Base-by-base conservation (phyloP, 2,329 filamentous ascomycete genomes). In the Drechslerella coelobrocha region DNA sequence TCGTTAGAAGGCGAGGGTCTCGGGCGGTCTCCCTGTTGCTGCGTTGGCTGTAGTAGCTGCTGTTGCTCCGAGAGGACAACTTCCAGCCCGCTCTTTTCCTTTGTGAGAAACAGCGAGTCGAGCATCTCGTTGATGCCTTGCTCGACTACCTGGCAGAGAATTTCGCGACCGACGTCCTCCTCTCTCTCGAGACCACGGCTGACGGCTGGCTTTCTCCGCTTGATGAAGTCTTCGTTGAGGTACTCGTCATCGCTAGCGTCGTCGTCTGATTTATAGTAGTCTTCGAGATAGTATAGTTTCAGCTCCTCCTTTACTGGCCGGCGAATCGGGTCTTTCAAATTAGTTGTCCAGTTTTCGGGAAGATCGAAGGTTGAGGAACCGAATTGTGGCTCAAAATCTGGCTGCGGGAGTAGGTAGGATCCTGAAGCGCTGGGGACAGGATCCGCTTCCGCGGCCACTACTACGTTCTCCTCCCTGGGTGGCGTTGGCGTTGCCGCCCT, bases 111-210 rank as follows among this genome's bases (percentile, higher is more conserved):
- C 0, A 99, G 83, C 0, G 87, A 84, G 76, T 97, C 91, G 0
- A 99, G 84, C 1, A 97, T 82, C 79, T 97, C 92, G 76, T 97
- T 97, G 80, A 96, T 91, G 0, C 91, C 89, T 78, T 96, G 89
- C 78, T 97, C 92, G 0, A 91, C 92, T 29, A 95, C 87, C 78
- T 96, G 90, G 76, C 96, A 97, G 0, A 97, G 81, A 2, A 97
- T 89, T 77, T 97, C 91, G 74, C 89, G 91, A 37, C 91, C 91
- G 4, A 91, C 87, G 77, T 96, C 92, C 68, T 84, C 85, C 78
- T 96, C 92, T 0, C 62, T 61, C 2, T 73, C 72, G 23, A 68
- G 51, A 5, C 89, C 88, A 73, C 90, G 86, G 0, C 90, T 89
- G 14, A 95, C 87, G 56, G 91, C 89, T 78, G 90, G 60, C 27